phyloP scores from a whole-genome alignment of 116 monocot species.

The Trichopus zeylanicus region DNA sequence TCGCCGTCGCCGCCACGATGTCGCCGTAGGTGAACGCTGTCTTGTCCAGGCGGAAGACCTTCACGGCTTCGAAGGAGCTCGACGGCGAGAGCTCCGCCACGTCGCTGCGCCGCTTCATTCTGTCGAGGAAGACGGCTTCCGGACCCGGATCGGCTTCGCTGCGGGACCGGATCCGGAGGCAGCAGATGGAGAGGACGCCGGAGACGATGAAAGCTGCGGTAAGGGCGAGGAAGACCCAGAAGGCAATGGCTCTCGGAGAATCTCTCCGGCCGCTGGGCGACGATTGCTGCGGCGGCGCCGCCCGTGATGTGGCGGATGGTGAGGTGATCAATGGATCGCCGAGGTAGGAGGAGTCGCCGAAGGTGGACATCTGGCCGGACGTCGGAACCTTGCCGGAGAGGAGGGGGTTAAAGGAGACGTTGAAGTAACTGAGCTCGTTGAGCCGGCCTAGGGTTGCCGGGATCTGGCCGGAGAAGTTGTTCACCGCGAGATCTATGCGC shows the following conservation, averaged over 20 bases:
- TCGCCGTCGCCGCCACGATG: constrained; percentile 48
- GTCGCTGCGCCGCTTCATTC: constrained; percentile 18
- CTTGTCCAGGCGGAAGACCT: constrained; percentile 38
- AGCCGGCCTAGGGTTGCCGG: constrained; percentile 40
- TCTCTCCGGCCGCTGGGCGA: neutral
- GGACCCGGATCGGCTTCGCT: constrained; percentile 11
- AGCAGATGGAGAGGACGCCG: constrained; percentile 13
- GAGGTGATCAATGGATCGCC: constrained; percentile 49
- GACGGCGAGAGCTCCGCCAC: constrained; percentile 3
- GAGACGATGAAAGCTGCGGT: constrained; percentile 17
- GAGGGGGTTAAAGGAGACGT: constrained; percentile 66
- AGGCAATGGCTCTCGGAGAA: constrained; percentile 3
- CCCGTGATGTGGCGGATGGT: constrained; percentile 6
- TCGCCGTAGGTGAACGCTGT: constrained; percentile 62
- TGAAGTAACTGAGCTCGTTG: constrained; percentile 46
- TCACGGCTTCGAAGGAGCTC: constrained; percentile 9
- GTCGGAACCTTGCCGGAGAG: constrained; percentile 39
- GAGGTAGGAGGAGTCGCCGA: constrained; percentile 48
- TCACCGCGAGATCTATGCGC: constrained; percentile 53
- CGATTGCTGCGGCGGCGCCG: neutral
- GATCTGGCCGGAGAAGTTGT: constrained; percentile 81
- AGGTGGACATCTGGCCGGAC: constrained; percentile 48
- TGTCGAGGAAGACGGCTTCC: constrained; percentile 4
- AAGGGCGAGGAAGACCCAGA: constrained; percentile 39
- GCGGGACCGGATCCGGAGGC: constrained; percentile 5